Base-by-base conservation (phyloP, 139 green algal genomes). In the Chlorella sorokiniana region DNA sequence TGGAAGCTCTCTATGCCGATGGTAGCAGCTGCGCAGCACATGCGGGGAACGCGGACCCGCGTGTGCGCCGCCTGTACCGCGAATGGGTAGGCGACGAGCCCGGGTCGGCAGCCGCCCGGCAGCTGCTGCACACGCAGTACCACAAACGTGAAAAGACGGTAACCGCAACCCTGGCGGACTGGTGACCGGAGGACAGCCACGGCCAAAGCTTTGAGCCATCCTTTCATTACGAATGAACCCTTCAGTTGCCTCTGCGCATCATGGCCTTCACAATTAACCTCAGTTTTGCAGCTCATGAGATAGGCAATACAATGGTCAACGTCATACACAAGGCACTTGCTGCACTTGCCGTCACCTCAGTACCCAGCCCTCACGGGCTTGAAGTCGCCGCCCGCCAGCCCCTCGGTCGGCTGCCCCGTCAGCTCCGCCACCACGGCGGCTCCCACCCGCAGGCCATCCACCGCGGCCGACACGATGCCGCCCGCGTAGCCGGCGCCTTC, bases 401-500 rank as follows among this genome's bases (percentile, higher is more conserved):
- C 41, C 40, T 11, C 38, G 3, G 4, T n/a, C n/a, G n/a, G 40
- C 6, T 4, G 4, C 18, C 76, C 81, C 6, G 56, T 68, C 61
- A 91, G 76, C 37, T 79, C 31, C 2, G 64, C 83, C 4, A 70
- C 81, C 33, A 94, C 64, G 0, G 81, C 79, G 33, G 63, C 31
- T 4, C 81, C 90, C 54, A 92, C 84, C 18, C 71, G 44, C 63
- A 94, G 68, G 23, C 94, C 94, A 72, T 98, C 94, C 35, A 98
- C 93, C 5, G 93, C 92, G 10, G 93, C 90, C 4, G 83, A 92
- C 20, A 98, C 89, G 72, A 98, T 98, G 37, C 94, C 94, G 31
- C 94, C 94, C 5, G 94, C 94, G 79, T 96, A 96, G 6, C 94
- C 94, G 25, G 94, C 94, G 31, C 94, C 94, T 68, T 96, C 94